Conservation (phyloP, 257 asterid genomes). For the Ajuga chamaepitys region DNA sequence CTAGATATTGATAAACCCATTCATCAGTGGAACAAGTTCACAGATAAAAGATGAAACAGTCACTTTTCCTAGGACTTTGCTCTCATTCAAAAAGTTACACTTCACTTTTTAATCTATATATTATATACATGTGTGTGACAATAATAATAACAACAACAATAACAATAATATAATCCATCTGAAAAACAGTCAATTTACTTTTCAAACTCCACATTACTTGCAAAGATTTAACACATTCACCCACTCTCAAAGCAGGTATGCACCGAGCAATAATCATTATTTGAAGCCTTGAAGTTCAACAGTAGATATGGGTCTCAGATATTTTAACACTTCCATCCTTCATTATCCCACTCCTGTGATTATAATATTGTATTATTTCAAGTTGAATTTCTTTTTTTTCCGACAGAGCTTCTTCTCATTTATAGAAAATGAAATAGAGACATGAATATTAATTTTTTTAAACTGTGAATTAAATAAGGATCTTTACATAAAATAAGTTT, state of each 20-base stretch:
- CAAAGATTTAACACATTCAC: background rate
- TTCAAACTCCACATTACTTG: background rate
- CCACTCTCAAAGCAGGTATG: background rate
- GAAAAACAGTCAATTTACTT: background rate
- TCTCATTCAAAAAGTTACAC: background rate
- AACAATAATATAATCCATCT: background rate
- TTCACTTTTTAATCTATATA: background rate
- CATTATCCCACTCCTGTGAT: background rate
- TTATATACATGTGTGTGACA: too few species aligned
- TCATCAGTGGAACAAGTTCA: background rate
- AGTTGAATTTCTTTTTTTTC: background rate
- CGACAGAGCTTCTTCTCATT: background rate
- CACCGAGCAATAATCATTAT: constrained; percentile 2
- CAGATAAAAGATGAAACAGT: background rate
- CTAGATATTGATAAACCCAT: background rate
- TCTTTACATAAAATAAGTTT: background rate
- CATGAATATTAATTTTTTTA: background rate
- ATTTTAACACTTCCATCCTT: background rate
- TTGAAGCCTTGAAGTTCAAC: constrained; percentile 6
- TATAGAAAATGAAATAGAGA: background rate
- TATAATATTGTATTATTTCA: background rate
- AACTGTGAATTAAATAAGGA: background rate
- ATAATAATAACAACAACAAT: background rate
- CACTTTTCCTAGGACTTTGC: background rate
- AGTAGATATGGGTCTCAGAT: background rate